Conservation (phyloP, 2,329 filamentous ascomycete species). For the Coniochaeta hoffmannii region DNA sequence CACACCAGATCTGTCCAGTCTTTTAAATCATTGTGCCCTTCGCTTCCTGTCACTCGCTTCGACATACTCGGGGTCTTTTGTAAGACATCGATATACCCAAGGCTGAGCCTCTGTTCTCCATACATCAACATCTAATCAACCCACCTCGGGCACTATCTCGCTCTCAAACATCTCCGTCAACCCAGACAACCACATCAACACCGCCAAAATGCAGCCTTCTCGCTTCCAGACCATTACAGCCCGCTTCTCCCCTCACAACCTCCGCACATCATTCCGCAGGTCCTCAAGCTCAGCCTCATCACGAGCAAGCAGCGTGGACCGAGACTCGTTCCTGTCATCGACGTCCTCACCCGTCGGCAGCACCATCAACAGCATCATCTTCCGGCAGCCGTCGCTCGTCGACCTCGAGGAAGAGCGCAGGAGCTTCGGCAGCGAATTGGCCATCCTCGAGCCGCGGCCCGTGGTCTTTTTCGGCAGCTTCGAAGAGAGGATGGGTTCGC, state of each 20-base stretch:
- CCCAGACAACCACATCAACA: conserved; percentile 6
- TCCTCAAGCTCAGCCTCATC: conserved; percentile 29
- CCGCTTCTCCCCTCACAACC: conserved; percentile 40
- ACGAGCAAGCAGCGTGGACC: conserved; percentile 27
- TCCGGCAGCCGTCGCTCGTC: conserved; percentile 49
- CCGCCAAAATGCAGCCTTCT: conserved; percentile 35
- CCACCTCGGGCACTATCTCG: conserved; percentile 2
- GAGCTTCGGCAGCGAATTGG: conserved; percentile 44
- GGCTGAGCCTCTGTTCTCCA: conserved; percentile 23
- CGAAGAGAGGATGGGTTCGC: conserved; percentile 49
- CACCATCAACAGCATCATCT: conserved; percentile 53
- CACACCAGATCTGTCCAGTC: conserved; percentile 19
- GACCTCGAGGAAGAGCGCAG: conserved; percentile 50
- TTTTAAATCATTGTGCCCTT: conserved; percentile 13
- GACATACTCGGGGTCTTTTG: not conserved
- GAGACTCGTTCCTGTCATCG: conserved; percentile 34
- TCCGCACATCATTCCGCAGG: conserved; percentile 47
- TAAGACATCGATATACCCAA: conserved; percentile 10
- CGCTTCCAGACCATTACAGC: conserved; percentile 42
- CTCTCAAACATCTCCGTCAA: conserved; percentile 4
- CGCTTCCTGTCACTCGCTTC: conserved; percentile 21
- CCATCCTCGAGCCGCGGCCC: conserved; percentile 53
- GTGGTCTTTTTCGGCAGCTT: conserved; percentile 57
- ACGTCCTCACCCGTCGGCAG: conserved; percentile 35
- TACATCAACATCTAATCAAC: conserved; percentile 1